A percentile compares a stretch with the other conserved stretches of the same genome.
These are phyloP conservation scores for Beauveria scarabaeidicola DNA, from an alignment of 2,329 filamentous ascomycete genomes.

Conservation along the genomic window DNA sequence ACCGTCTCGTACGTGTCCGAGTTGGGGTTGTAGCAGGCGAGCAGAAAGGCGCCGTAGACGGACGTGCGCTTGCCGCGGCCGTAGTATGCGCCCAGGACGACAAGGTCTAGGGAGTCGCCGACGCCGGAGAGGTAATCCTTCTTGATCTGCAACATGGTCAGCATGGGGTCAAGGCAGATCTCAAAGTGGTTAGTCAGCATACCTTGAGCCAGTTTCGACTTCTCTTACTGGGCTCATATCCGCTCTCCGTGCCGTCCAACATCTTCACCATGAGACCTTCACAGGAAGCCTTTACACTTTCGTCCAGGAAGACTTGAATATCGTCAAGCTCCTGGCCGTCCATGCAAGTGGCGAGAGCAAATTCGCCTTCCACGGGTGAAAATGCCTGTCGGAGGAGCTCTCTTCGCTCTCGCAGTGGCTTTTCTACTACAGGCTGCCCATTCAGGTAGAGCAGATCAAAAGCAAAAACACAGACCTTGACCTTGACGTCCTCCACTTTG, in stretches of 20 bases:
- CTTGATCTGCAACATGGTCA: constrained; percentile 58
- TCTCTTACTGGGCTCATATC: constrained; percentile 92
- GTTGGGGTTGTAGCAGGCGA: constrained; percentile 81
- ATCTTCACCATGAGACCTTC: constrained; percentile 99
- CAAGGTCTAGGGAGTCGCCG: constrained; percentile 91
- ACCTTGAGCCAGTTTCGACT: constrained; percentile 98
- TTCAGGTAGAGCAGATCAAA: constrained; percentile 94
- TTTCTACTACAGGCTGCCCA: constrained; percentile 81
- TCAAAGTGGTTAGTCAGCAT: constrained; percentile 17
- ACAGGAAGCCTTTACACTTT: constrained; percentile 90
- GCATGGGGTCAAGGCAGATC: constrained; percentile 2
- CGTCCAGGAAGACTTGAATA: constrained; percentile 86
- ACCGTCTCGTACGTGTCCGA: constrained; percentile 86
- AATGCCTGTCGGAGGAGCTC: constrained; percentile 69
- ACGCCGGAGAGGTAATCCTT: constrained; percentile 94
- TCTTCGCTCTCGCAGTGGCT: constrained; percentile 74
- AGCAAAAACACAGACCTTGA: constrained; percentile 95
- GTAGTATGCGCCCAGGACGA: constrained; percentile 89
- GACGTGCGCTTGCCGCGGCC: constrained; percentile 93
- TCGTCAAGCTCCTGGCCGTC: constrained; percentile 85
- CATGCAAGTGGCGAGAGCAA: constrained; percentile 79
- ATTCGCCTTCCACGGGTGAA: constrained; percentile 74
- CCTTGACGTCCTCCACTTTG: constrained; percentile 87
- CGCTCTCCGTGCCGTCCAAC: constrained; percentile 85
- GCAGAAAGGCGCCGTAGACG: constrained; percentile 89